These are phyloP conservation scores for Fomitopsis serialis DNA, from an alignment of 768 basidiomycete species.

Conservation along the genomic window DNA sequence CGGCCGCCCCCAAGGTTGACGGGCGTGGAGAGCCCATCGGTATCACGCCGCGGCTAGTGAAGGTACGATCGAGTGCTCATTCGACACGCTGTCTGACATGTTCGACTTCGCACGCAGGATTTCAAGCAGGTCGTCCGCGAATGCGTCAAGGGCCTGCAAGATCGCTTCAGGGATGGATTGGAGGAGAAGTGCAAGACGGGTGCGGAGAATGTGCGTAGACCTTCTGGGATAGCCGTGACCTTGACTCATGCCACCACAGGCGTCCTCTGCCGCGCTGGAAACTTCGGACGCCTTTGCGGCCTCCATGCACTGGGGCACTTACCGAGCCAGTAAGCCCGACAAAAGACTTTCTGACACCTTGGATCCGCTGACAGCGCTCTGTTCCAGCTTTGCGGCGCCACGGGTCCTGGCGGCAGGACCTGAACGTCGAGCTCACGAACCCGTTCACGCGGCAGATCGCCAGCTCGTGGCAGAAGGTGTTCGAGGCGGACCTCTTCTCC, in stretches of 20 bases:
- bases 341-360: background rate
- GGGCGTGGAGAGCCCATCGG: conserved; percentile 37
- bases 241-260: conserved; percentile 21
- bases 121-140: conserved; percentile 41
- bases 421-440: conserved; percentile 53
- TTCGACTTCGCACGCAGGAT: conserved; percentile 28
- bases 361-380: background rate
- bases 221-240: background rate
- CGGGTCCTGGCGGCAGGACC: conserved; percentile 49
- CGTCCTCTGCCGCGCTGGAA: conserved; percentile 38
- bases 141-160: conserved; percentile 41
- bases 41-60: conserved; percentile 39
- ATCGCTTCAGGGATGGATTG: conserved; percentile 46
- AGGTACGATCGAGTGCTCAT: conserved; percentile 23
- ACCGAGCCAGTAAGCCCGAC: conserved; percentile 44
- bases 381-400: conserved; percentile 43
- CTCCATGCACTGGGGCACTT: conserved; percentile 57
- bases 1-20: conserved; percentile 35
- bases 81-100: background rate
- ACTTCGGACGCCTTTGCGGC: conserved; percentile 45
- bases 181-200: conserved; percentile 54
- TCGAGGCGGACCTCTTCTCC: conserved; percentile 52
- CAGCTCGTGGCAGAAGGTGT: conserved; percentile 52
- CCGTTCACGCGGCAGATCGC: conserved; percentile 59
- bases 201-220: conserved; percentile 38